Evolutionary conservation across 345 rosid genomes (phyloP).

Genomic region (Cardamine occulta): DNA sequence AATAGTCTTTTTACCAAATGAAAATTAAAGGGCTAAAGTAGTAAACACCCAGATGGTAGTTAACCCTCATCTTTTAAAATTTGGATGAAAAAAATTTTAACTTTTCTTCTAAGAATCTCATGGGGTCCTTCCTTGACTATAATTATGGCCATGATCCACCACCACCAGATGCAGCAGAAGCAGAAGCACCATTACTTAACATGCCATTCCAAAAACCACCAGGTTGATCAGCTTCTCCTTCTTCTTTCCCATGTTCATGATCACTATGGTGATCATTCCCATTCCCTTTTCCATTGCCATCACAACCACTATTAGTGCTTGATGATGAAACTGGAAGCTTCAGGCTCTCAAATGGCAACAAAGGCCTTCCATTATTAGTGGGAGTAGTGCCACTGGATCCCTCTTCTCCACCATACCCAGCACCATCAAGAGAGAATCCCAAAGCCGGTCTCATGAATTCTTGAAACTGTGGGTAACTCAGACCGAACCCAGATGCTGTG

Average conservation of each 20-base stretch:
- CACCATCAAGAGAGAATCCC: conserved; percentile 43
- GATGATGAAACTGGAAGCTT: conserved; percentile 42
- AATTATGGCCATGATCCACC: conserved; percentile 41
- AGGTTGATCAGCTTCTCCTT: conserved; percentile 32
- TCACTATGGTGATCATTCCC: conserved; percentile 8
- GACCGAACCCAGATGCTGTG: conserved; percentile 36
- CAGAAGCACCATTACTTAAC: conserved; percentile 32
- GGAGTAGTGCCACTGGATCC: conserved; percentile 22
- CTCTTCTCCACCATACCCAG: conserved; percentile 38
- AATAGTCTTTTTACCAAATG: neutral
- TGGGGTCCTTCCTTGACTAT: conserved; percentile 1
- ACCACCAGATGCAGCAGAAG: conserved; percentile 37
- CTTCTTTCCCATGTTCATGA: conserved; percentile 32
- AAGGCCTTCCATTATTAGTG: conserved; percentile 34
- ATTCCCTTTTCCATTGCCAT: conserved; percentile 2
- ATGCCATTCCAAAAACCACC: conserved; percentile 47
- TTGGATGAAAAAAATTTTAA: conserved; percentile 32
- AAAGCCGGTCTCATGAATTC: conserved; percentile 46
- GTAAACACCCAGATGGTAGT: conserved; percentile 25
- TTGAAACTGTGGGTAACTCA: conserved; percentile 44
- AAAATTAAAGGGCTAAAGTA: conserved; percentile 3
- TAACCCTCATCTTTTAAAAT: conserved; percentile 34
- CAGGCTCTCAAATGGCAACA: conserved; percentile 42
- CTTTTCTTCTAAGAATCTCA: neutral
- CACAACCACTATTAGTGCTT: conserved; percentile 36